A percentile compares a stretch with the other conserved stretches of the same genome.
These are phyloP conservation scores for Huiozyma naganishii DNA, from an alignment of 805 yeast species.

Conservation along the genomic window DNA sequence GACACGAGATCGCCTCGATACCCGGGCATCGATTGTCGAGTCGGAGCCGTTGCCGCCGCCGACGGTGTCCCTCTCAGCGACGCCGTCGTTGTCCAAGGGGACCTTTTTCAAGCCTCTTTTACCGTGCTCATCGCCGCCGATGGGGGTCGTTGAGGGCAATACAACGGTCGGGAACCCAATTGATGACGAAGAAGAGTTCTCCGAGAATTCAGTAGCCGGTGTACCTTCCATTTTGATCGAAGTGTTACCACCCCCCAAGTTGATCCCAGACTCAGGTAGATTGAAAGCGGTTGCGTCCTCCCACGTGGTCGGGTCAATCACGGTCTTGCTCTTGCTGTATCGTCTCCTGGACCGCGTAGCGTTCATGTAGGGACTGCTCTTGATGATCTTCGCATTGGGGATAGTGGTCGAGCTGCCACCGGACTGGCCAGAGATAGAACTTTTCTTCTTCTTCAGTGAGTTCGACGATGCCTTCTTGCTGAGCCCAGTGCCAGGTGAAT, in stretches of 20 bases:
- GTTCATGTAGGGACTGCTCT: conserved; percentile 24
- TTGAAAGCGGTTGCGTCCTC: conserved; percentile 19
- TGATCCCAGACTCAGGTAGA: conserved; percentile 19
- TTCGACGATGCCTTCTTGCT: neutral
- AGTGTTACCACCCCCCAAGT: neutral
- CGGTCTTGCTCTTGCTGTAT: neutral
- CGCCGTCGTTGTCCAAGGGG: neutral
- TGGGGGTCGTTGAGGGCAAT: conserved; percentile 13
- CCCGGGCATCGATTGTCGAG: neutral
- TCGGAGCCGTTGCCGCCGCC: neutral
- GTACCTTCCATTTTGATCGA: neutral
- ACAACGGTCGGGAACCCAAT: conserved; percentile 15
- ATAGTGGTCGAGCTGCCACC: neutral
- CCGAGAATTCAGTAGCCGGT: neutral
- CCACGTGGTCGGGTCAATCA: conserved; percentile 11
- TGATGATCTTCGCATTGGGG: conserved; percentile 22
- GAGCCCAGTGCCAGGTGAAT: neutral
- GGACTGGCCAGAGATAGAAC: neutral
- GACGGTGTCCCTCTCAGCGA: neutral
- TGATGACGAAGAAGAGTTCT: neutral
- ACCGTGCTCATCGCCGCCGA: conserved; percentile 4
- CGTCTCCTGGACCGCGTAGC: conserved; percentile 10
- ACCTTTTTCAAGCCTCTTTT: conserved; percentile 1
- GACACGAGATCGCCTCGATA: neutral
- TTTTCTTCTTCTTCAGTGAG: neutral